These are phyloP conservation scores for Arthrinium phaeospermum DNA, from an alignment of 2,329 filamentous ascomycete species.

Conservation along the genomic window DNA sequence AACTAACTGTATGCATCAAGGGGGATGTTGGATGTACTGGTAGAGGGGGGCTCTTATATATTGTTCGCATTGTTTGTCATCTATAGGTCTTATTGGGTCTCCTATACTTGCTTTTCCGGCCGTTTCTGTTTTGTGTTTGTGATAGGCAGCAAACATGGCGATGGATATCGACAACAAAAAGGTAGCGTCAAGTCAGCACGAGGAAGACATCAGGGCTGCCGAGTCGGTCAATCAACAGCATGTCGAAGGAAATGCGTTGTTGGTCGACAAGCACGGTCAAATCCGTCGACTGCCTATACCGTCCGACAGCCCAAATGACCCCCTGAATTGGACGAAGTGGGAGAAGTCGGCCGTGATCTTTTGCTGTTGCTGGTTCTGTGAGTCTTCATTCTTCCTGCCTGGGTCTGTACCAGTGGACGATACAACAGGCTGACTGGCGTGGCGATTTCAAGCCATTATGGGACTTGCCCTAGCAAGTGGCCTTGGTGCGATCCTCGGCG, in stretches of 20 bases:
- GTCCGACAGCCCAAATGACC: slow-evolving; percentile 33
- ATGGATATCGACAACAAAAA: not conserved
- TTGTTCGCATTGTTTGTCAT: not conserved
- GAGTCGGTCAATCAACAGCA: not conserved
- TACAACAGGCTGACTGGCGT: not conserved
- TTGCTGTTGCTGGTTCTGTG: slow-evolving; percentile 39
- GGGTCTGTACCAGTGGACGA: not conserved
- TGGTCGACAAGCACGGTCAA: slow-evolving; percentile 25
- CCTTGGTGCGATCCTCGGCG: slow-evolving; percentile 45
- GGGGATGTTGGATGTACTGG: not conserved
- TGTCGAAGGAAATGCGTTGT: slow-evolving; percentile 20
- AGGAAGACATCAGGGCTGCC: not conserved
- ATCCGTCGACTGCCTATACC: slow-evolving; percentile 30
- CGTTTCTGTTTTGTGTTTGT: no score
- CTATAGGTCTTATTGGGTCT: not conserved
- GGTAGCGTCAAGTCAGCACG: not conserved
- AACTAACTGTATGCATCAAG: not conserved
- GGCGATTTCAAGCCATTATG: slow-evolving; percentile 27
- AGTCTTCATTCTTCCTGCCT: not conserved
- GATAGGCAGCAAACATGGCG: not conserved
- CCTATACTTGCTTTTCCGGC: not conserved
- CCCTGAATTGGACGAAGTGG: slow-evolving; percentile 34
- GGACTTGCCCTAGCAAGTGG: slow-evolving; percentile 55
- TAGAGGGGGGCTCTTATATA: not conserved
- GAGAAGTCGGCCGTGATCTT: slow-evolving; percentile 30